Base-by-base conservation (phyloP, 2,329 filamentous ascomycete genomes). In the Pseudohalonectria lignicola region DNA sequence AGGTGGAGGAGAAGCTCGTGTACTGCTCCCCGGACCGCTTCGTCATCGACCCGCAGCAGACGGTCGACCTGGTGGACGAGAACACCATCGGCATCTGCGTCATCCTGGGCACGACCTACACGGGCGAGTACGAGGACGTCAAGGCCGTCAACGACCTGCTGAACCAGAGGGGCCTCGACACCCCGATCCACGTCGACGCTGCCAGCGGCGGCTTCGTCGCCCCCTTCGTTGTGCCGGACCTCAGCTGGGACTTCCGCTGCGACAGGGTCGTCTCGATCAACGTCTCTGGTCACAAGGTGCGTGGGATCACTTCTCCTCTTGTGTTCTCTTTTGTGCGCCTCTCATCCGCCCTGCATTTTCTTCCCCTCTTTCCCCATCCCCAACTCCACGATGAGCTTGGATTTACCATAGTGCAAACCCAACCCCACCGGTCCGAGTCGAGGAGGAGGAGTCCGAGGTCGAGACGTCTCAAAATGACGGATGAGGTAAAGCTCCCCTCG, bases 261-360 rank as follows among this genome's bases (percentile, higher is more conserved):
- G 76, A 85, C 52, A 86, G 82, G 58, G 90, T 95, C 3, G 82
- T 93, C 19, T 92, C 84, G 2, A 95, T 96, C 66, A 95, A 95
- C 53, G 83, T 86, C 13, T 94, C 86, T 0, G 90, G 90, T 15
- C 90, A 95, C 70, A 95, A 95, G 66, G 65, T 50, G 20, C 12
- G 34, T 34, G 12, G n/a, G n/a, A n/a, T n/a, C n/a, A n/a, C n/a
- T n/a, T n/a, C n/a, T n/a, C n/a, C n/a, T n/a, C n/a, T n/a, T n/a
- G n/a, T n/a, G n/a, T n/a, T n/a, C n/a, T n/a, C n/a, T n/a, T n/a
- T n/a, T n/a, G n/a, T n/a, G n/a, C n/a, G n/a, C n/a, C n/a, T n/a
- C n/a, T n/a, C n/a, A n/a, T n/a, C n/a, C n/a, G n/a, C n/a, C n/a
- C n/a, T n/a, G n/a, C n/a, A n/a, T n/a, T n/a, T n/a, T n/a, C n/a